Base-by-base conservation (phyloP, 2,329 filamentous ascomycete species). In the Lasiodiplodia citricola region DNA sequence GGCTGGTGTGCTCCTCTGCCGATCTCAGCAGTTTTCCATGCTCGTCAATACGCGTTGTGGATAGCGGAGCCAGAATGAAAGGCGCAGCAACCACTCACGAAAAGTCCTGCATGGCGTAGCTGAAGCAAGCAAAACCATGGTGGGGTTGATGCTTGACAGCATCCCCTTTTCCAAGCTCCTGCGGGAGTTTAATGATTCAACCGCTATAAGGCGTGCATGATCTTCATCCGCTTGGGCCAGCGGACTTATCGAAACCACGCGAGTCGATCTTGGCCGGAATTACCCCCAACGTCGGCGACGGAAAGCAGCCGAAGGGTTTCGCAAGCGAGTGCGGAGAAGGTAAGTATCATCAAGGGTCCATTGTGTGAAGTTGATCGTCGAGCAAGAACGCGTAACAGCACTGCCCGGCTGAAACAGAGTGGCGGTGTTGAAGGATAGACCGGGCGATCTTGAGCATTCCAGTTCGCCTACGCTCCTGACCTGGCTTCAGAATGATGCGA, bases 161-260 rank as follows among this genome's bases (percentile, higher is more conserved):
- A 14, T 52, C 44, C 31, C 60, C 60, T 52, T 51, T 64, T 64
- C 60, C 25, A 11, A 23, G 44, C 60, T 63, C 25, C 21, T 63
- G 60, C 44, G 44, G 18, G 44, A 52, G 44, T 62, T 52, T 64
- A 52, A 52, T 54, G 58, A 63, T 52, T 63, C 58, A 37, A 35
- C 44, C 11, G 44, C 44, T 52, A 52, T 52, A 64, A 64, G 60
- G 60, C 60, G 60, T 52, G 60, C 47, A 52, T 64, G 60, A 64
- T 64, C 60, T 64, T 64, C 60, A 21, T 13, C 60, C 47, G 60
- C 60, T 16, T 64, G 60, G 60, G 28, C 60, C 60, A 64, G 60
- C 60, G 13, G n/a, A 64, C n/a, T 38, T 52, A 52, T 52, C 60
- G 21, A 63, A 37, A 21, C 23, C 21, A 51, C 25, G 58, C 58